Percentiles rank a stretch among this genome's conserved stretches.
Evolutionary conservation across 371 early-diverging fungal species (phyloP).

Genomic region (Umbelopsis sp.): DNA sequence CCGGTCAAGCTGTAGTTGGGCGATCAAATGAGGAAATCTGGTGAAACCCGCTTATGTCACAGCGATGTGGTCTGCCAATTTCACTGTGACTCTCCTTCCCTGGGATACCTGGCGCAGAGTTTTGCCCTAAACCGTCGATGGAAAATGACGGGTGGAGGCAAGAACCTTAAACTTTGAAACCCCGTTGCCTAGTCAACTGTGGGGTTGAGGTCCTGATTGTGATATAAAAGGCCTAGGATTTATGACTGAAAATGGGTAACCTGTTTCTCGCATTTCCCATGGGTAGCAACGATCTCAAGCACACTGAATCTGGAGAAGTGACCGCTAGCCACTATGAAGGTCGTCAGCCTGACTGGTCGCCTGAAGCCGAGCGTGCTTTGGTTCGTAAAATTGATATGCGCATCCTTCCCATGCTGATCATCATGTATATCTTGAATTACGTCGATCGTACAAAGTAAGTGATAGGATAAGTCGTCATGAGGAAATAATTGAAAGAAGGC

Average conservation of each 20-base stretch:
- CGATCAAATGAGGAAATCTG: too few relatives aligned
- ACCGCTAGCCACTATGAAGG: neutral
- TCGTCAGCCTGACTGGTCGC: neutral
- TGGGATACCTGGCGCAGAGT: too few relatives aligned
- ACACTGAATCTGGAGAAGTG: neutral
- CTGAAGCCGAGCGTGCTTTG: constrained; percentile 43
- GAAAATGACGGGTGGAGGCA: too few relatives aligned
- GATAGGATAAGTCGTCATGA: neutral
- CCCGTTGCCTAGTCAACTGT: neutral
- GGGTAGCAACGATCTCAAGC: neutral
- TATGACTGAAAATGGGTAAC: neutral
- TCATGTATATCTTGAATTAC: constrained; percentile 74
- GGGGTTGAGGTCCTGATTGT: neutral
- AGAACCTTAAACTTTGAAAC: neutral
- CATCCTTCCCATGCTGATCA: constrained; percentile 69
- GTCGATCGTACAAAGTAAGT: constrained; percentile 76
- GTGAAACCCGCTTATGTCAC: too few relatives aligned
- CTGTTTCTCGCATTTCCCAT: neutral
- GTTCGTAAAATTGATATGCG: constrained; percentile 70
- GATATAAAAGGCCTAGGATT: neutral
- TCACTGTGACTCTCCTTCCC: too few relatives aligned
- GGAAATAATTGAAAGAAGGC: neutral
- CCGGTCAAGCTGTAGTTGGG: too few relatives aligned
- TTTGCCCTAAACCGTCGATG: too few relatives aligned
- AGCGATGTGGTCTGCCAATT: too few relatives aligned